These are phyloP conservation scores for Emericellopsis terricola DNA, from an alignment of 495 filamentous ascomycete species.

Conservation along the genomic window DNA sequence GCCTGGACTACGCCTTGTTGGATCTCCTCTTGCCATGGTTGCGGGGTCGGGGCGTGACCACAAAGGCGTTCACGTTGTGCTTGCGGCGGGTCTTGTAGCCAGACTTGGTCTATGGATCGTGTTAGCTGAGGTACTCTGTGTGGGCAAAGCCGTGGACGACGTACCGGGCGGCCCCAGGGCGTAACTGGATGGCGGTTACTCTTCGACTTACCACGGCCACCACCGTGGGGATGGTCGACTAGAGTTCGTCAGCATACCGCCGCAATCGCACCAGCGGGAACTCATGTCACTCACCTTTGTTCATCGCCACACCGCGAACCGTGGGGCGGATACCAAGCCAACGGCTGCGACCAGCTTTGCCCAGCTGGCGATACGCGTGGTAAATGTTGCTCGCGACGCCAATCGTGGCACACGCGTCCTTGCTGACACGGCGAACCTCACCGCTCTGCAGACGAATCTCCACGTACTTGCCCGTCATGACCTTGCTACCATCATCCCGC, in stretches of 20 bases:
- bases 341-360: slow-evolving; percentile 81
- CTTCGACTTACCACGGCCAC: slow-evolving; percentile 97
- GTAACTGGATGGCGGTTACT: slow-evolving; percentile 87
- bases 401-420: slow-evolving; percentile 84
- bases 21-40: slow-evolving; percentile 56
- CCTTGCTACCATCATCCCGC: slow-evolving; percentile 32
- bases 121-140: too few species aligned
- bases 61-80: slow-evolving; percentile 62
- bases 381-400: slow-evolving; percentile 87
- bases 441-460: slow-evolving; percentile 78
- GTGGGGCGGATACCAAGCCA: slow-evolving; percentile 91
- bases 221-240: slow-evolving; percentile 92
- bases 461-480: slow-evolving; percentile 45
- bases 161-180: slow-evolving; percentile 89
- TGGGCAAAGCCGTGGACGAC: too few species aligned
- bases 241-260: slow-evolving; percentile 9
- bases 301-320: slow-evolving; percentile 95
- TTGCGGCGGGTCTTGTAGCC: slow-evolving; percentile 83
- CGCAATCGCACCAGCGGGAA: background rate
- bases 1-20: too few species aligned
- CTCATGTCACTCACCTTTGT: slow-evolving; percentile 42
- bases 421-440: slow-evolving; percentile 71
- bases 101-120: slow-evolving; percentile 55
- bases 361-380: slow-evolving; percentile 73
- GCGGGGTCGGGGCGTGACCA: slow-evolving; percentile 53